Conservation (phyloP, 495 filamentous ascomycete species). For the Neurospora sp. region DNA sequence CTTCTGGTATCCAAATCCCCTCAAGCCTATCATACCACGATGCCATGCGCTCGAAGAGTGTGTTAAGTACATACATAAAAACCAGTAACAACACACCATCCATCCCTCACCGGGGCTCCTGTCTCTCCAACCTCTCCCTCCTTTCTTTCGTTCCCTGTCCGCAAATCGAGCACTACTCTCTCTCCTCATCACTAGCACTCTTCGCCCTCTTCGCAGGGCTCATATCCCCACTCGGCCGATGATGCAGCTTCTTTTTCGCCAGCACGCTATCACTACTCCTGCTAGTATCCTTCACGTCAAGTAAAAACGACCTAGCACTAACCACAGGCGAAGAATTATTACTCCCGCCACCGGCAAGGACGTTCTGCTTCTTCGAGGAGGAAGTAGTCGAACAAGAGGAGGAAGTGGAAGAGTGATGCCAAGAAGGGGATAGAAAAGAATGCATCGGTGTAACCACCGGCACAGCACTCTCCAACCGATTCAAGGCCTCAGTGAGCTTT, state of each 20-base stretch:
- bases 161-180: neutral
- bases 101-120: neutral
- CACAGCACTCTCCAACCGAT: constrained; percentile 2
- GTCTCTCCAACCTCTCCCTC: neutral
- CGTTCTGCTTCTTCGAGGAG: neutral
- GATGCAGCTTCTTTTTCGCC: constrained; percentile 16
- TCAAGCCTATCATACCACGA: too few relatives aligned
- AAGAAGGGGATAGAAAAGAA: neutral
- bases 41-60: too few relatives aligned
- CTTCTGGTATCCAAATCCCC: neutral
- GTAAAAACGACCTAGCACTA: neutral
- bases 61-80: too few relatives aligned
- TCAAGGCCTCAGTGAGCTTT: constrained; percentile 28
- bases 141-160: neutral
- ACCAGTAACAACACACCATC: neutral
- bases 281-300: neutral
- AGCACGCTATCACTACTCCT: constrained; percentile 3
- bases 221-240: constrained; percentile 22
- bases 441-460: neutral
- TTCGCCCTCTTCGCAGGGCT: constrained; percentile 23
- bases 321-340: neutral
- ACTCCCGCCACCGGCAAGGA: neutral
- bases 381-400: neutral
- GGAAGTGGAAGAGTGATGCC: neutral
- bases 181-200: neutral